Conservation (phyloP, 202 grass and related monocot species). For the Hordeum pubiflorum region DNA sequence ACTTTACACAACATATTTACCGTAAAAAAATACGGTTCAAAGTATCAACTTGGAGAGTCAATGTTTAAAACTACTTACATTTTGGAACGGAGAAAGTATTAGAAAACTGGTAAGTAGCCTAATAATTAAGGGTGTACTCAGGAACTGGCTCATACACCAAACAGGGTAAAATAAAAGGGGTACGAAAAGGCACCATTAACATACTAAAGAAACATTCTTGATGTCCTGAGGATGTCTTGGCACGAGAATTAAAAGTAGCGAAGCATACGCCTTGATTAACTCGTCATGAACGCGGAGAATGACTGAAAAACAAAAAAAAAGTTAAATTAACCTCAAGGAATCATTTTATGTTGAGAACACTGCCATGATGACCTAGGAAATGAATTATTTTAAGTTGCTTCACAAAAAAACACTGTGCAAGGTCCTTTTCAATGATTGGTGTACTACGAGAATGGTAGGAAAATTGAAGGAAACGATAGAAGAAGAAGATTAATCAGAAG, state of each 20-base stretch:
- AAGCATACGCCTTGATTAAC: conserved; percentile 50
- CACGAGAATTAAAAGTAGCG: conserved; percentile 59
- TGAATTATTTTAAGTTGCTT: background rate
- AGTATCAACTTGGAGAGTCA: background rate
- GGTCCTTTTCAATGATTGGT: background rate
- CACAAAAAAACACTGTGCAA: background rate
- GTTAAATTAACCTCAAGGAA: background rate
- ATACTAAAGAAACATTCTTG: conserved; percentile 59
- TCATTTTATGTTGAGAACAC: background rate
- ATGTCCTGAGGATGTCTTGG: conserved; percentile 72
- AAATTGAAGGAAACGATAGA: background rate
- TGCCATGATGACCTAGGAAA: background rate
- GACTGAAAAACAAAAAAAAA: conserved; percentile 46
- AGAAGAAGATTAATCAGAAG: background rate
- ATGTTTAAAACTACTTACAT: background rate
- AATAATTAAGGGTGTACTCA: background rate
- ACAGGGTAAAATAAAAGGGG: background rate
- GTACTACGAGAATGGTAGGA: background rate
- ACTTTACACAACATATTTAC: background rate
- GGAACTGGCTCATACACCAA: background rate
- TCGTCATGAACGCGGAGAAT: conserved; percentile 68
- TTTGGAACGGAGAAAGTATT: background rate
- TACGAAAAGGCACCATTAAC: conserved; percentile 27
- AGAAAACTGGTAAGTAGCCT: background rate
- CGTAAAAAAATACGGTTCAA: background rate